A percentile compares a stretch with the other conserved stretches of the same genome.
Evolutionary conservation across 108 stramenopile genomes (phyloP).

Genomic region (Parietichytrium sp.): DNA sequence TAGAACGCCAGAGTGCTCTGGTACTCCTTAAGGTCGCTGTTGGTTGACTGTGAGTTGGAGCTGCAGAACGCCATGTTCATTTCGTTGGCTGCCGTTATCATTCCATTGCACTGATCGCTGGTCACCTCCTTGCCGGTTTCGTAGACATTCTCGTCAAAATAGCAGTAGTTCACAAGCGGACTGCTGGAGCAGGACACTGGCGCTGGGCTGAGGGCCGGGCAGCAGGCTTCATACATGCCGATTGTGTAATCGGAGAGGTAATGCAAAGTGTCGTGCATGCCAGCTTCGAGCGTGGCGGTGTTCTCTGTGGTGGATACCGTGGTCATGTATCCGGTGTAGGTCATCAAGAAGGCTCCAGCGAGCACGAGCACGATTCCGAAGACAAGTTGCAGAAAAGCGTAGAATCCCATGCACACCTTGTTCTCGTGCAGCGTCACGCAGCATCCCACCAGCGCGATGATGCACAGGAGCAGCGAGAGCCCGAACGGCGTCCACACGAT

Average conservation of each 20-base stretch:
- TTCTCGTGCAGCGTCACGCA: conserved; percentile 16
- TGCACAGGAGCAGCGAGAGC: not conserved
- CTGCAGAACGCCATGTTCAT: not conserved
- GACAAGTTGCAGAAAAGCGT: not conserved
- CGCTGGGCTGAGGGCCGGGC: not conserved
- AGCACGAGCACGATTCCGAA: conserved; percentile 16
- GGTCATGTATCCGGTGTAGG: conserved; percentile 25
- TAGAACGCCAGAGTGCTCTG: not conserved
- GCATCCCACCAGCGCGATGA: conserved; percentile 4
- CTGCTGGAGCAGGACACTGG: not conserved
- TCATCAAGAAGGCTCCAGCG: conserved; percentile 2
- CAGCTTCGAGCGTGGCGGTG: not conserved
- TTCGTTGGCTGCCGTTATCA: not conserved
- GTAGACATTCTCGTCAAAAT: not conserved
- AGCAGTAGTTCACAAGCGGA: not conserved
- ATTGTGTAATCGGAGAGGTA: not conserved
- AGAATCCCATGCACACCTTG: not conserved
- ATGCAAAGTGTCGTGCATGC: not conserved
- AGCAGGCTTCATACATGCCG: conserved; percentile 1
- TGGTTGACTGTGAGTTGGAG: not conserved
- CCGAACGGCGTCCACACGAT: not conserved
- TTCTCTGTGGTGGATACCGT: not conserved
- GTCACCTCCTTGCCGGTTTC: not conserved
- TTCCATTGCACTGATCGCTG: not conserved
- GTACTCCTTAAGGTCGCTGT: conserved; percentile 23